phyloP scores from a whole-genome alignment of 257 asterid species.

The Capsicum chinense region DNA sequence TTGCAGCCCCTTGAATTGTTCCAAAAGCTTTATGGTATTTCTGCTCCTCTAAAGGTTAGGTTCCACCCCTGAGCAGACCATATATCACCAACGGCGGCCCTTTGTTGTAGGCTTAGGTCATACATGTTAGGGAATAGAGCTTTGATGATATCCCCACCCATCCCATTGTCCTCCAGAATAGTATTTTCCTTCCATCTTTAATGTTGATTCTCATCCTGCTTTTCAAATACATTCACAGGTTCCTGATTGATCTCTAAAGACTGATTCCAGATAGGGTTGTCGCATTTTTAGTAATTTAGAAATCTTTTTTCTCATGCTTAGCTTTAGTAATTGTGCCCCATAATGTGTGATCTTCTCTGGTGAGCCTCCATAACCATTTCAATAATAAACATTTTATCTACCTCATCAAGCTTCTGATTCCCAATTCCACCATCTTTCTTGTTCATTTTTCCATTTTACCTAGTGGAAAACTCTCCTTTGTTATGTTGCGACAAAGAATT shows the following conservation, averaged over 20 bases:
- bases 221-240: background rate
- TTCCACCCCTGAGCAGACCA: too few relatives aligned
- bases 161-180: background rate
- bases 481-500: background rate
- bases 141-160: too few relatives aligned
- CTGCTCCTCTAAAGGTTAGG: too few relatives aligned
- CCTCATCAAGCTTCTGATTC: background rate
- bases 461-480: background rate
- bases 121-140: too few relatives aligned
- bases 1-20: too few relatives aligned
- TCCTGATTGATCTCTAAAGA: background rate
- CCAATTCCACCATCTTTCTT: background rate
- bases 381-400: background rate
- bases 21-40: too few relatives aligned
- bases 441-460: slow-evolving; percentile 7
- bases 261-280: background rate
- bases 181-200: background rate
- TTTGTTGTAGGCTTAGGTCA: too few relatives aligned
- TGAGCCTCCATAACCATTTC: background rate
- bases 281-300: background rate
- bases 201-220: background rate
- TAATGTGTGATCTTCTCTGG: background rate
- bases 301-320: background rate
- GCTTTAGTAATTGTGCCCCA: background rate
- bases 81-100: too few relatives aligned